Evolutionary conservation across 768 basidiomycete species (phyloP).

Genomic region (Pleurotus pulmonarius): DNA sequence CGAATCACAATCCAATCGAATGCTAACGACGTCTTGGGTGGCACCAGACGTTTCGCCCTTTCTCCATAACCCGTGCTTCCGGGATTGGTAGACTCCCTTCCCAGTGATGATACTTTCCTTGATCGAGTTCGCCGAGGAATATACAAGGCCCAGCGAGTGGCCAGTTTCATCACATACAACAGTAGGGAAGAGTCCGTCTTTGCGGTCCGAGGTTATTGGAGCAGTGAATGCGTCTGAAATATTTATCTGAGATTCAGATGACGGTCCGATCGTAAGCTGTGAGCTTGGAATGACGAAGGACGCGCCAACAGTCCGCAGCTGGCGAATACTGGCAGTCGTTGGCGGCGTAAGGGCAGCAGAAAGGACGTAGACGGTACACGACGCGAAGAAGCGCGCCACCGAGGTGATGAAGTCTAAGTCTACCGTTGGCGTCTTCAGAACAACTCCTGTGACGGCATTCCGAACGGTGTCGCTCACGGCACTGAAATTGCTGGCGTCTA

Average conservation of each 20-base stretch:
- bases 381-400: constrained; percentile 69
- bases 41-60: constrained; percentile 97
- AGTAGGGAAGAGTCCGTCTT: constrained; percentile 92
- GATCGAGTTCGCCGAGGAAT: constrained; percentile 87
- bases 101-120: constrained; percentile 84
- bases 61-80: constrained; percentile 93
- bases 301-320: constrained; percentile 54
- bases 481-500: constrained; percentile 70
- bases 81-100: constrained; percentile 93
- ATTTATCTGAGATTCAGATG: constrained; percentile 60
- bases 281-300: constrained; percentile 70
- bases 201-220: constrained; percentile 76
- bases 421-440: constrained; percentile 70
- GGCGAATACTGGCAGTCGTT: constrained; percentile 55
- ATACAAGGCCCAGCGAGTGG: constrained; percentile 86
- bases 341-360: constrained; percentile 46
- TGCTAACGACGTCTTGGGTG: constrained; percentile 80
- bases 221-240: constrained; percentile 86
- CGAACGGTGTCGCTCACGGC: constrained; percentile 75
- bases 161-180: constrained; percentile 80
- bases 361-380: constrained; percentile 60
- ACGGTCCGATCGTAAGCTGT: constrained; percentile 56
- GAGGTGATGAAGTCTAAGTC: constrained; percentile 78
- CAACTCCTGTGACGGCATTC: constrained; percentile 70
- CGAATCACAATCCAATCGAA: constrained; percentile 87